Evolutionary conservation across 176 grass and related monocot species (phyloP), one percentile per base, ranked within the genome.

Genomic region (Paspalum vaginatum): DNA sequence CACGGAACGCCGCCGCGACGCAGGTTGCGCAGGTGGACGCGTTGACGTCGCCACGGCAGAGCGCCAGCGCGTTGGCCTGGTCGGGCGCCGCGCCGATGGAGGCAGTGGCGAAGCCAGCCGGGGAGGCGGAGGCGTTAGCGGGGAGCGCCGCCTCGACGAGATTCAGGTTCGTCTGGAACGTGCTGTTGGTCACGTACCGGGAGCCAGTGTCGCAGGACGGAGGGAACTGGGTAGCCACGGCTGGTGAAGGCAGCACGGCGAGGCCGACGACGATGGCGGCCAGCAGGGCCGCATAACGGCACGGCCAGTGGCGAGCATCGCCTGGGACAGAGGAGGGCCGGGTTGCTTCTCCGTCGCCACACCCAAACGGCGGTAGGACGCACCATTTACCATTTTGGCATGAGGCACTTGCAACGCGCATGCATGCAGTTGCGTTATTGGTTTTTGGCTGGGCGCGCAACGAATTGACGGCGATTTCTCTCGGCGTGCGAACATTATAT

Each of bases 31-130:
- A 96, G 9, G 9, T 3, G 6, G 79, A 41, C 48, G 62, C 15
- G 71, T 92, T 92, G 5, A 26, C 22, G 66, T 96, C 93, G 1
- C 90, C 90, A 3, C 90, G 90, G 62, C 93, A 96, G 41, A 92
- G 82, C 24, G 81, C 87, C 16, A 95, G 18, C 39, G 32, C 93
- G 7, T 50, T 69, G 2, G 52, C 63, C 72, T 46, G 72, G 72
- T 89, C 62, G 2, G 82, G 70, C 5, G 25, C 15, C 0, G 61
- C 26, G 17, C 92, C 92, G 39, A 52, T 21, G 26, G 61, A 25
- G 60, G 48, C 27, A 8, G n/a, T 64, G 32, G 86, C 75, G 59
- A 79, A 91, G 40, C 68, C 56, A 1, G 74, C 5, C 15, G 58
- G 39, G 15, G 66, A 7, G 41, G 56, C 13, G 49, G 85, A 84